Percentiles rank a stretch among this genome's conserved stretches.
phyloP scores from a whole-genome alignment of 2,329 filamentous ascomycete genomes.

The Meredithiella fracta region DNA sequence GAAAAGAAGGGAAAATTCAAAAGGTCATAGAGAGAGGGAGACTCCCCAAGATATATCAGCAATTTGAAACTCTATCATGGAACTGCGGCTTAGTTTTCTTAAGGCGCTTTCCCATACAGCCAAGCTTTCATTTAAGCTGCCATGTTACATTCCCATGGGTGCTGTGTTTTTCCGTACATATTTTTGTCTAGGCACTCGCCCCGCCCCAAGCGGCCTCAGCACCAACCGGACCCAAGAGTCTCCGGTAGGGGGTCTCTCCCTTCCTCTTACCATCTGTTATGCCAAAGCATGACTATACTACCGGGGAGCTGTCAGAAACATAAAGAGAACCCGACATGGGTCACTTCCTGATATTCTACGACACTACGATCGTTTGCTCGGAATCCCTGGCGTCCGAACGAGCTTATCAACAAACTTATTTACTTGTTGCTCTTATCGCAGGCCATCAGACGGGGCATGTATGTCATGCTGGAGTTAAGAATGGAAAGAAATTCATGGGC shows the following conservation, averaged over 20 bases:
- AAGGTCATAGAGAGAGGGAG: background rate
- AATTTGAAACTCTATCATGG: background rate
- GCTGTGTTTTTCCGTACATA: no score
- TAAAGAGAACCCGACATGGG: background rate
- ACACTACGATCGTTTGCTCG: no score
- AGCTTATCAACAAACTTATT: background rate
- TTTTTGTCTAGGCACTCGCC: background rate
- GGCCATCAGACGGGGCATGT: no score
- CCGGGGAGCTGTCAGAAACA: background rate
- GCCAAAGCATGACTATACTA: no score
- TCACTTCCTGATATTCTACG: no score
- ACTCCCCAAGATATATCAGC: background rate
- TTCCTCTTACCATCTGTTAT: no score
- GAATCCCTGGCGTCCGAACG: no score
- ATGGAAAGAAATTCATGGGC: background rate
- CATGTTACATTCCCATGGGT: no score
- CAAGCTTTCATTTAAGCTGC: background rate
- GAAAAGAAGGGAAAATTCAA: constrained; percentile 11
- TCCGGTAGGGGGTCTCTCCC: background rate
- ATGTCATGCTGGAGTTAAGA: no score
- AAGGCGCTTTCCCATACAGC: background rate
- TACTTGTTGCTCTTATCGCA: background rate
- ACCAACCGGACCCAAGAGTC: background rate
- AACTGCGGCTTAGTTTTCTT: background rate
- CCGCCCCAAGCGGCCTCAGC: background rate